Conservation (phyloP, 164 flowering plant genomes). For the Vitis rotundifolia region DNA sequence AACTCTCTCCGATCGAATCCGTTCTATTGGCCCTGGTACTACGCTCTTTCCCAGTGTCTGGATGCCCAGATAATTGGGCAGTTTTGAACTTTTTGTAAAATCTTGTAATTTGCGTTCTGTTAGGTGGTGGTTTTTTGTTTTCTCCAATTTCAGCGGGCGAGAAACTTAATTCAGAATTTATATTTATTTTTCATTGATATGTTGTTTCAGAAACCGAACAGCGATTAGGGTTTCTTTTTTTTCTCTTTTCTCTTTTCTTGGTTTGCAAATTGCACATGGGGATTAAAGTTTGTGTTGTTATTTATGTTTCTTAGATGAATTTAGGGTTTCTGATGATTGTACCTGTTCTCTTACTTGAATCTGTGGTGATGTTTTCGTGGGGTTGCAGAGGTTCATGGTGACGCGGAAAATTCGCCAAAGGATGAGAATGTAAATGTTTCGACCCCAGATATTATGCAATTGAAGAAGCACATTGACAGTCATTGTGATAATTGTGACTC, state of each 20-base stretch:
- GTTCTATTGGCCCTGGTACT: slow-evolving; percentile 49
- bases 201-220: too few species aligned
- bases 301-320: not conserved
- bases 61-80: too few species aligned
- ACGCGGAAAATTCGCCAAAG: slow-evolving; percentile 8
- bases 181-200: too few species aligned
- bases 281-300: not conserved
- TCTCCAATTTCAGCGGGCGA: too few species aligned
- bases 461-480: slow-evolving; percentile 13
- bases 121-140: too few species aligned
- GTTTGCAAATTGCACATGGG: not conserved
- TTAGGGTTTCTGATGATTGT: not conserved
- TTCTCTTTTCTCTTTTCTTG: too few species aligned
- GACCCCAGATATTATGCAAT: slow-evolving; percentile 6
- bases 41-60: not conserved
- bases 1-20: slow-evolving; percentile 51
- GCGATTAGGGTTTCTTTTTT: too few species aligned
- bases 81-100: too few species aligned
- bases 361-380: not conserved
- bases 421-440: slow-evolving; percentile 8
- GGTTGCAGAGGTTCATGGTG: slow-evolving; percentile 18
- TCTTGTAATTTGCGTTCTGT: too few species aligned
- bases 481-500: slow-evolving; percentile 34
- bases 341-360: not conserved
- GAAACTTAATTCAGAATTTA: too few species aligned